phyloP scores from a whole-genome alignment of 257 asterid genomes.

The Solanum pinnatisectum region DNA sequence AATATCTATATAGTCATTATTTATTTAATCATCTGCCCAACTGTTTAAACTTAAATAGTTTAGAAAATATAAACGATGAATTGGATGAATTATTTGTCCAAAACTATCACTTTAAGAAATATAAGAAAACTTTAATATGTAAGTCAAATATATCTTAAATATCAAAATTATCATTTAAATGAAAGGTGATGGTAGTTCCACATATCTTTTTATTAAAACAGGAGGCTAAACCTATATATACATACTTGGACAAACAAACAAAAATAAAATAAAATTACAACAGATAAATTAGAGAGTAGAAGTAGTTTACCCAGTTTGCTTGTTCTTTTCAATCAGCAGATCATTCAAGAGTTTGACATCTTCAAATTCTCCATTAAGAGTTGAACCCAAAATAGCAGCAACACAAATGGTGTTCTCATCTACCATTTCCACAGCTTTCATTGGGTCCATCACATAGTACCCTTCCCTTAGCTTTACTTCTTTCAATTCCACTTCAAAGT shows the following conservation, averaged over 20 bases:
- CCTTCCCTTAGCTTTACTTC: conserved; percentile 20
- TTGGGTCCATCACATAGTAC: conserved; percentile 20
- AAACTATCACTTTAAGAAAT: not conserved
- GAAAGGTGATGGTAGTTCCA: not conserved
- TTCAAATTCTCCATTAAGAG: conserved; percentile 29
- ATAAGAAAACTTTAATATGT: not conserved
- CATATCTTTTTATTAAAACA: not conserved
- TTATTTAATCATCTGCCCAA: no score
- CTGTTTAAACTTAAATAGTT: not conserved
- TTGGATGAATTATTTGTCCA: not conserved
- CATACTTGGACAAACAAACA: not conserved
- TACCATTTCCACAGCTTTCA: conserved; percentile 18
- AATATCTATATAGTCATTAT: no score
- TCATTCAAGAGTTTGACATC: conserved; percentile 26
- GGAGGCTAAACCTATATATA: no score
- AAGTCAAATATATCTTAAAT: not conserved
- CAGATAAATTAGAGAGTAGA: not conserved
- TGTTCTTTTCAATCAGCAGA: conserved; percentile 15
- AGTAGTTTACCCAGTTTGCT: conserved; percentile 11
- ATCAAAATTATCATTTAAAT: not conserved
- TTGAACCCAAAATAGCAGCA: conserved; percentile 29
- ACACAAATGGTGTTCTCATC: conserved; percentile 23
- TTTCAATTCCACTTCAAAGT: conserved; percentile 26
- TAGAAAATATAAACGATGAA: not conserved
- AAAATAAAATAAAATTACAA: not conserved